Evolutionary conservation across 345 rosid species (phyloP), one percentile per base, ranked within the genome.

Genomic region (Citrus hindsii): DNA sequence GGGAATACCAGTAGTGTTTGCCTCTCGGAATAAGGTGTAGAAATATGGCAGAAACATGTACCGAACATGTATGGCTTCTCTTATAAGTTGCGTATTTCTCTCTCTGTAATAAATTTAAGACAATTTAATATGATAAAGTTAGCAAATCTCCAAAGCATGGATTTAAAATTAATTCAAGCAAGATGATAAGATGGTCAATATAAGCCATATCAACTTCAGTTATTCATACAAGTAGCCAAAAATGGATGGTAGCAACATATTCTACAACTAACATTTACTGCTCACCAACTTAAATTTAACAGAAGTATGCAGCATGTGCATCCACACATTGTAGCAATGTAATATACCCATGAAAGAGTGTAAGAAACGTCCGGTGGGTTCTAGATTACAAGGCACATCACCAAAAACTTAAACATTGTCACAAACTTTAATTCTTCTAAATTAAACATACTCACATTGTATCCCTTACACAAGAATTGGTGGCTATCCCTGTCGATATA

Each of bases 11-110:
- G 84, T 93, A 21, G 86, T 69, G 58, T 97, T 97, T 86, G 99
- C 94, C 90, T 92, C 99, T 87, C 99, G 86, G 79, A 97, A 97
- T 76, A 94, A 87, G 56, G 98, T 91, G 92, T 94, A 97, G 82
- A 90, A 97, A 78, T 92, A 94, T 42, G 99, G 99, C 25, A 97
- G 97, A 79, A 94, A 80, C 79, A 80, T 81, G 88, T 97, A 97
- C 63, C 99, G 99, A 46, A 85, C 80, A 79, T 81, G 98, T 79
- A 97, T 90, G 71, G 99, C 99, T 75, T 92, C 95, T 82, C 95
- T 92, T 78, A 97, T 92, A 76, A 93, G 94, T 81, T 87, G 84
- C 30, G 92, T 93, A 74, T 97, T 94, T 77, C 88, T 85, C 82
- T 92, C 97, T 75, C 99, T 97, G 90, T 73, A 83, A 87, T 48